Base-by-base conservation (phyloP, 305 asterid genomes). In the Fraxinus floribunda region DNA sequence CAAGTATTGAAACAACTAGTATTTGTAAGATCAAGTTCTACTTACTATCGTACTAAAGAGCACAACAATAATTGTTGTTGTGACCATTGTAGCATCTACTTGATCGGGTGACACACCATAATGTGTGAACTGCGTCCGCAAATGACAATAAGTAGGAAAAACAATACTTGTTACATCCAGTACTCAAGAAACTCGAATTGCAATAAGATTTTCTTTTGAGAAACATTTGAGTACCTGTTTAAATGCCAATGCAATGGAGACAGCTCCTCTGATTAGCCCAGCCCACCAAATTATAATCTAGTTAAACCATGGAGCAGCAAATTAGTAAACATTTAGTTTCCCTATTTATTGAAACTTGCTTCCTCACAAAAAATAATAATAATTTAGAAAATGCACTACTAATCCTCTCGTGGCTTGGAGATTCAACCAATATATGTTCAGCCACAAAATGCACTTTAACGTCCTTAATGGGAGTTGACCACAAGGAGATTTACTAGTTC, bases 251-350 rank as follows among this genome's bases (percentile, higher is more conserved):
- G 99, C 99, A 22, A 94, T 93, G 85, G 99, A 96, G 38, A 96
- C 99, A 15, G 99, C 99, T 80, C 98, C 99, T 85, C 99, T 91
- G 94, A 94, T 93, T 75, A 96, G 95, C 35, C 99, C 99, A 30
- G 99, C 98, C 99, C 99, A 96, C 97, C 97, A 94, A 78, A 96
- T 87, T 22, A 96, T 83, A 9, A 93, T 85, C 99, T 91, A 82
- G 74, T 84, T 38, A 41, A 66, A 78, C n/a, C 71, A n/a, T 11
- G 29, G 2, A 34, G 29, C 78, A 75, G 29, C 78, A 75, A 57
- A 29, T n/a, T 6, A 71, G 9, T 29, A 57, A 5, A 20, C 39
- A 30, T 13, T 49, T 0, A 39, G 22, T 6, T 76, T 9, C 44
- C 35, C 15, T 62, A 62, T 62, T 8, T 62, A 20, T 24, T 22